Percentiles rank a stretch among this genome's conserved stretches.
These are phyloP conservation scores for Silene vulgaris DNA, from an alignment of 179 eudicot genomes.

Conservation along the genomic window DNA sequence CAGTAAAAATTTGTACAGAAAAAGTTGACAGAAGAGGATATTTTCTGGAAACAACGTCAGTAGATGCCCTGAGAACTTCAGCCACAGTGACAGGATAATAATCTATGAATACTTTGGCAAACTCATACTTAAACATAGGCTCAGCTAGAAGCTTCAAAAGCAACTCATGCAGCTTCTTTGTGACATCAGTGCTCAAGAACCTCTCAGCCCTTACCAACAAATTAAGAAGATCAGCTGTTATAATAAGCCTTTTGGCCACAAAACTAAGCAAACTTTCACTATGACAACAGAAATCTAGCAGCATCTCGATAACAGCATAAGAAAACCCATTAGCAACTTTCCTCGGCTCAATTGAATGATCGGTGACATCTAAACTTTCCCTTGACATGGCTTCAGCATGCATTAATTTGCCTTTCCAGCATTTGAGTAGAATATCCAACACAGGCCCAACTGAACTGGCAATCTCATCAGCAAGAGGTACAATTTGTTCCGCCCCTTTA, in stretches of 20 bases:
- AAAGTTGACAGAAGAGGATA: constrained; percentile 63
- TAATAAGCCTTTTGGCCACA: constrained; percentile 53
- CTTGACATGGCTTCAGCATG: constrained; percentile 36
- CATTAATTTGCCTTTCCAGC: constrained; percentile 56
- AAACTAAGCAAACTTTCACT: constrained; percentile 95
- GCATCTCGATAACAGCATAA: constrained; percentile 53
- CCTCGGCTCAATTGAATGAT: constrained; percentile 34
- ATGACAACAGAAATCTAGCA: constrained; percentile 65
- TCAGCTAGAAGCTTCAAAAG: constrained; percentile 89
- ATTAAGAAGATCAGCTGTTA: constrained; percentile 53
- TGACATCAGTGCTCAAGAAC: constrained; percentile 46
- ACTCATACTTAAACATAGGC: constrained; percentile 79
- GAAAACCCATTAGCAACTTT: constrained; percentile 55
- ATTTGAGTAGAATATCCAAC: constrained; percentile 53
- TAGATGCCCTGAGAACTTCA: constrained; percentile 49
- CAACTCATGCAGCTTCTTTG: constrained; percentile 68
- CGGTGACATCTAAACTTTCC: constrained; percentile 28
- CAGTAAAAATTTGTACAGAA: constrained; percentile 90
- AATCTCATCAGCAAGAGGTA: constrained; percentile 66
- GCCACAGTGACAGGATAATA: constrained; percentile 63
- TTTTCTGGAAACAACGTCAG: constrained; percentile 44
- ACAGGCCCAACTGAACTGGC: constrained; percentile 68
- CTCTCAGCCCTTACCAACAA: constrained; percentile 74
- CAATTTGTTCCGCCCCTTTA: constrained; percentile 88
- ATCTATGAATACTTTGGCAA: constrained; percentile 66